Percentiles rank a stretch among this genome's conserved stretches.
Evolutionary conservation across 768 basidiomycete species (phyloP).

Genomic region (Boletus tomentosulus): DNA sequence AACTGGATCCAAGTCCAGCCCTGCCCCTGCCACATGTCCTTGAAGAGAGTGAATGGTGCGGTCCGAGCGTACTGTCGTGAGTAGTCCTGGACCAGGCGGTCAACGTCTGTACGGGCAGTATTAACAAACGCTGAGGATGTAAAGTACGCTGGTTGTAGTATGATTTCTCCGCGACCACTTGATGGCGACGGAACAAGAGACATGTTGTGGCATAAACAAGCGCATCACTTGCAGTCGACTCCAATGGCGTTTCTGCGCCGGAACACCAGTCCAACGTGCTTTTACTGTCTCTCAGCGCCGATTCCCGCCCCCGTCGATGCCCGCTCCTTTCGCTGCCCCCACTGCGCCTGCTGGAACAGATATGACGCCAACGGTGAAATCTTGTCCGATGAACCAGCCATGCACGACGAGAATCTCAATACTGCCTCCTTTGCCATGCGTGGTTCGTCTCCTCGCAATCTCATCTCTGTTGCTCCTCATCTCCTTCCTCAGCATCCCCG

Average conservation of each 20-base stretch:
- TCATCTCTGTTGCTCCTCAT: not conserved
- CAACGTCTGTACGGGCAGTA: conserved; percentile 61
- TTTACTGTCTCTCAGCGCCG: conserved; percentile 59
- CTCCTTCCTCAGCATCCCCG: conserved; percentile 48
- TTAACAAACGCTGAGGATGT: conserved; percentile 72
- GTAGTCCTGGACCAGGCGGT: conserved; percentile 48
- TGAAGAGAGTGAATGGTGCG: conserved; percentile 67
- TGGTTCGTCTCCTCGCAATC: conserved; percentile 40
- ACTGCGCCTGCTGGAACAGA: conserved; percentile 72
- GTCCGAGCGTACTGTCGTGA: conserved; percentile 42
- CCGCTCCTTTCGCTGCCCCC: conserved; percentile 58
- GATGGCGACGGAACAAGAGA: conserved; percentile 52
- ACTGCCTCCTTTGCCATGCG: conserved; percentile 63
- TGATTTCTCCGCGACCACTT: conserved; percentile 52
- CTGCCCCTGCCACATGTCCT: conserved; percentile 56
- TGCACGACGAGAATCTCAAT: conserved; percentile 79
- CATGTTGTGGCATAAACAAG: conserved; percentile 27
- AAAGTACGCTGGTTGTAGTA: conserved; percentile 73
- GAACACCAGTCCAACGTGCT: conserved; percentile 52
- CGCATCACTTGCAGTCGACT: not conserved
- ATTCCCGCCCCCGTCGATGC: conserved; percentile 43
- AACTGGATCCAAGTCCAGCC: conserved; percentile 79
- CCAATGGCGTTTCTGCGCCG: conserved; percentile 48
- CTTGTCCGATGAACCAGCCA: conserved; percentile 80
- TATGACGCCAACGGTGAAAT: conserved; percentile 73